phyloP scores from a whole-genome alignment of 257 asterid species.

The Linaria vulgaris region DNA sequence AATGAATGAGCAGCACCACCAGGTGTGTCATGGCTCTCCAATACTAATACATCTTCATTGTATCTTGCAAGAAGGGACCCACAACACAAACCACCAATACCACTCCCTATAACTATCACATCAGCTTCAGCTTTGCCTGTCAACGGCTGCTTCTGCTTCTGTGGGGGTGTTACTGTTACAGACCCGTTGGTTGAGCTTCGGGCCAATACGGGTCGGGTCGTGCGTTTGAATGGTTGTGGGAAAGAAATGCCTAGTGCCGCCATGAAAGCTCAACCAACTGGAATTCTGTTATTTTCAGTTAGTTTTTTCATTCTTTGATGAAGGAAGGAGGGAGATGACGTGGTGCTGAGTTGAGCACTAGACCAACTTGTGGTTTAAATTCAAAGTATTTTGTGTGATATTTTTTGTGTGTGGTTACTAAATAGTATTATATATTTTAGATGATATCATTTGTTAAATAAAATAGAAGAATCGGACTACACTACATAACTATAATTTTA shows the following conservation, averaged over 20 bases:
- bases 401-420: no score
- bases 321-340: constrained; percentile 28
- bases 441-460: no score
- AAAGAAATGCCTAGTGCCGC: constrained; percentile 18
- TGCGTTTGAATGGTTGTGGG: constrained; percentile 11
- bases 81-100: constrained; percentile 87
- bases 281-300: neutral
- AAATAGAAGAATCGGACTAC: no score
- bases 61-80: constrained; percentile 89
- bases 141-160: constrained; percentile 24
- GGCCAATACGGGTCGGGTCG: constrained; percentile 23
- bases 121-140: constrained; percentile 81
- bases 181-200: constrained; percentile 25
- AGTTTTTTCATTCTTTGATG: neutral
- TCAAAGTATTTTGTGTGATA: neutral
- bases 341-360: constrained; percentile 30
- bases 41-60: constrained; percentile 69
- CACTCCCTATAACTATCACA: constrained; percentile 85
- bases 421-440: no score
- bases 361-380: constrained; percentile 28
- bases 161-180: constrained; percentile 27
- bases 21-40: constrained; percentile 89
- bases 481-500: no score
- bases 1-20: constrained; percentile 98
- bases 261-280: no score